Base-by-base conservation (phyloP, 306 rosid genomes). In the Prunus mira region DNA sequence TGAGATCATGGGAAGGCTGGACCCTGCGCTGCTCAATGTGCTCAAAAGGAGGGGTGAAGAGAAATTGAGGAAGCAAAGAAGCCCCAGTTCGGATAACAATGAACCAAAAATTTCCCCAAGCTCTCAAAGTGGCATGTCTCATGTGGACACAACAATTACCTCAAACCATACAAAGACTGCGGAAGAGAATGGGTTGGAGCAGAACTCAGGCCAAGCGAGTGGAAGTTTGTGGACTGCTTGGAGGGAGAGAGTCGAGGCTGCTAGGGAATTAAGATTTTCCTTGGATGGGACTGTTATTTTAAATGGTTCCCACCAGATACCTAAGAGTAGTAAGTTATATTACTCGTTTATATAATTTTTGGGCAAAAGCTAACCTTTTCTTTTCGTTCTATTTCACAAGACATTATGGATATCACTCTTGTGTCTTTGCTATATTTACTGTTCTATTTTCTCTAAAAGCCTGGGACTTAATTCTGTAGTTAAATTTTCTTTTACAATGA, bases 211-310 rank as follows among this genome's bases (percentile, higher is more conserved):
- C 41, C 75, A 82, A 13, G 70, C 81, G 57, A 83, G 65, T 80
- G 76, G 84, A 78, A 87, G 90, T 68, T 45, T 76, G 80, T 95
- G 99, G 99, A 89, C 80, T 83, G 84, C 87, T 75, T 95, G 97
- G 99, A 89, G 95, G 77, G 86, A 70, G 80, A 89, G 97, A 84
- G 99, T 95, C 72, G 96, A 89, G 82, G 88, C 91, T 8, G 79
- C 83, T 38, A 87, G 97, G 82, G 78, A 66, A 66, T 79, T 90
- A n/a, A 88, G 97, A 61, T 92, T 89, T 90, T 95, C 96, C 56
- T 81, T 91, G 80, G 88, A 67, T 57, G 98, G 98, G 82, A 84
- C 82, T 84, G 77, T 88, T 68, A 75, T 88, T 65, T 89, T 87
- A 73, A 67, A 78, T 80, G 71, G 49, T 77, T 47, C 50, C 71